phyloP scores from a whole-genome alignment of 192 early-diverging fungal genomes.

The Fimicolochytrium jonesii region DNA sequence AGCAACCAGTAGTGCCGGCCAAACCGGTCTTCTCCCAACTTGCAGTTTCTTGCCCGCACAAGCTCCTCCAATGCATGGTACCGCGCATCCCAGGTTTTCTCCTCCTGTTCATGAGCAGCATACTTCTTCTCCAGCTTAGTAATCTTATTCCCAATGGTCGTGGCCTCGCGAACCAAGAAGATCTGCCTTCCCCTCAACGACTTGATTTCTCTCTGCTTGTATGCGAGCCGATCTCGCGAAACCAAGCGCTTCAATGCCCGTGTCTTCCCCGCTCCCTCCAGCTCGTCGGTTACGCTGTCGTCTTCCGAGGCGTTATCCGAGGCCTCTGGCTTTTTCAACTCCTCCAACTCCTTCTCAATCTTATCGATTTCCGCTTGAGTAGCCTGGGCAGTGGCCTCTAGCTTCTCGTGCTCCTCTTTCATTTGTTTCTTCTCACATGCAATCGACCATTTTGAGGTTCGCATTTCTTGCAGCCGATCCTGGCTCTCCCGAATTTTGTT shows the following conservation, averaged over 20 bases:
- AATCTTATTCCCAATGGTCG: not conserved
- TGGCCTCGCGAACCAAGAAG: not conserved
- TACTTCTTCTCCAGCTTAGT: not conserved
- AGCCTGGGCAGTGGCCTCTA: not conserved
- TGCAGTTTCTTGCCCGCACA: not conserved
- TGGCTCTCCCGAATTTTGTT: not conserved
- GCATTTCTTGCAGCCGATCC: slow-evolving; percentile 19
- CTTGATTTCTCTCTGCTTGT: not conserved
- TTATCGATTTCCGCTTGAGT: not conserved
- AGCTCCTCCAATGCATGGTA: not conserved
- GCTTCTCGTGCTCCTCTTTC: not conserved
- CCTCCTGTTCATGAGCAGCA: not conserved
- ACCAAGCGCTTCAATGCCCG: not conserved
- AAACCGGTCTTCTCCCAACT: not conserved
- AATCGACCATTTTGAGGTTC: slow-evolving; percentile 1
- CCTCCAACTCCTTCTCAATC: not conserved
- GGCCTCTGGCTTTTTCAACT: not conserved
- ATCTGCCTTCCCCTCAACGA: not conserved
- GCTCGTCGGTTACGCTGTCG: not conserved
- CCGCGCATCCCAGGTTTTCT: not conserved
- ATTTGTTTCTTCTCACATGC: not conserved
- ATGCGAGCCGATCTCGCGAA: not conserved
- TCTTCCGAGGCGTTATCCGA: not conserved
- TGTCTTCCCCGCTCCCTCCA: not conserved
- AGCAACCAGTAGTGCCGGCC: not conserved